Evolutionary conservation across 495 filamentous ascomycete species (phyloP), one percentile per base, ranked within the genome.

Genomic region (Astrothelium macrocarpum): DNA sequence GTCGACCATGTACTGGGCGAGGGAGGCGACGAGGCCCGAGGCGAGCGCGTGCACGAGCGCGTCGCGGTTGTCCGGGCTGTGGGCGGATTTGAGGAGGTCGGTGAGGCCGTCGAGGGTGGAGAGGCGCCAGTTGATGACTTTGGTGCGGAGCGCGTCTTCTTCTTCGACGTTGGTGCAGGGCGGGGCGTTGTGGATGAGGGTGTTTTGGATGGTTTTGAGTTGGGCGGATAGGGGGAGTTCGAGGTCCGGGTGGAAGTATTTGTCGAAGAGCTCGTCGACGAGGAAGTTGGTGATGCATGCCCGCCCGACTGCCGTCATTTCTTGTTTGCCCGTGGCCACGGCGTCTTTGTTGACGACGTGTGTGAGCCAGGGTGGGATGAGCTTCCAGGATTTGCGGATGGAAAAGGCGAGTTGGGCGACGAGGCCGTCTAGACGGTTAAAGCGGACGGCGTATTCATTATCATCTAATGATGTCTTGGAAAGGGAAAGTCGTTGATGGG

Each of bases 391-490:
- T 72, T 97, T 96, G 36, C 95, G 87, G 68, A 97, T 91, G 59
- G 90, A 90, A 75, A 96, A 98, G 1, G 95, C 87, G 0, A 98
- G 80, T 70, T 98, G 94, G 67, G 91, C 93, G 70, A 96, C 93
- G 9, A 94, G 90, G 49, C 94, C 93, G 67, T 98, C 94, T 43
- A 98, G 82, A 20, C 95, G 89, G 65, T 88, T 87, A 73, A 98
- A 97, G 14, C 95, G 84, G 36, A 86, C 90, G 43, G 84, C 80
- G 69, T 98, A 98, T 78, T 97, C 94, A 72, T 86, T 95, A 73
- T 98, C 94, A 74, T 98, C 94, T 32, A 97, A 86, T 4, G 94
- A 91, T 0, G 93, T 97, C 32, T 91, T 90, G 18, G 93, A 97
- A 67, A 93, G 89, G 16, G 93, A 90, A 72, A 98, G 87, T 60